These are phyloP conservation scores for Parachaetomium inaequale DNA, from an alignment of 495 filamentous ascomycete genomes.

Conservation along the genomic window DNA sequence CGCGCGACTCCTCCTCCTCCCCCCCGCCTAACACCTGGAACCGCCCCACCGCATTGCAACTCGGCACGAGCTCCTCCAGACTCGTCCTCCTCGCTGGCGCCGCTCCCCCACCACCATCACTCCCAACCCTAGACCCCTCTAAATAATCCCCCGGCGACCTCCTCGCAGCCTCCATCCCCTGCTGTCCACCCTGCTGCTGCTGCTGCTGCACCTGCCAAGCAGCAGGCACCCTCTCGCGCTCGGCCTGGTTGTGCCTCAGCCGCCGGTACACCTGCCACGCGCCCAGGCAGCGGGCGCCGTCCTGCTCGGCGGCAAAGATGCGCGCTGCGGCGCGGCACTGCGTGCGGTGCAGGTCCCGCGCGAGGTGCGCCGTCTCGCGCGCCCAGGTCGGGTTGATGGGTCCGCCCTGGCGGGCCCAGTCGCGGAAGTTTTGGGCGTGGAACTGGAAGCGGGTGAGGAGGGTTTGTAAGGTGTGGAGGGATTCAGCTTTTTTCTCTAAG, in stretches of 20 bases:
- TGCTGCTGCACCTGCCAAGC: background rate
- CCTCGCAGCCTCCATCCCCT: background rate
- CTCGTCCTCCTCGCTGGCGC: constrained; percentile 4
- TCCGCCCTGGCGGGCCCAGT: constrained; percentile 44
- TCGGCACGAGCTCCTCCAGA: constrained; percentile 37
- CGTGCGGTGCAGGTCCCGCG: constrained; percentile 43
- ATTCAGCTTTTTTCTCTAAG: constrained; percentile 31
- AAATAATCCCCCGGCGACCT: background rate
- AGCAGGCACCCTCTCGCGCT: constrained; percentile 1
- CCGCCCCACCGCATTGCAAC: constrained; percentile 39
- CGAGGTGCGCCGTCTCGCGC: constrained; percentile 38
- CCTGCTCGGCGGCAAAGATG: constrained; percentile 41
- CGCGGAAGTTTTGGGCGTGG: constrained; percentile 40
- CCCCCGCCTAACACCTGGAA: constrained; percentile 45
- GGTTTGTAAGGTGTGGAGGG: constrained; percentile 41
- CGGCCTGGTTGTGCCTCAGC: constrained; percentile 30
- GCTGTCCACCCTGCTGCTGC: background rate
- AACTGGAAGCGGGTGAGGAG: constrained; percentile 38
- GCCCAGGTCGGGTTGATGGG: constrained; percentile 46
- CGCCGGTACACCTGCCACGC: constrained; percentile 43
- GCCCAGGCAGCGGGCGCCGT: constrained; percentile 40
- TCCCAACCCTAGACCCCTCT: background rate
- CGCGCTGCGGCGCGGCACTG: constrained; percentile 47
- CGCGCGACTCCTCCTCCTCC: constrained; percentile 27
- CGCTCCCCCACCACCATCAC: no score